Base-by-base conservation (phyloP, 2,329 filamentous ascomycete species). In the Akanthomyces uredinophilus region DNA sequence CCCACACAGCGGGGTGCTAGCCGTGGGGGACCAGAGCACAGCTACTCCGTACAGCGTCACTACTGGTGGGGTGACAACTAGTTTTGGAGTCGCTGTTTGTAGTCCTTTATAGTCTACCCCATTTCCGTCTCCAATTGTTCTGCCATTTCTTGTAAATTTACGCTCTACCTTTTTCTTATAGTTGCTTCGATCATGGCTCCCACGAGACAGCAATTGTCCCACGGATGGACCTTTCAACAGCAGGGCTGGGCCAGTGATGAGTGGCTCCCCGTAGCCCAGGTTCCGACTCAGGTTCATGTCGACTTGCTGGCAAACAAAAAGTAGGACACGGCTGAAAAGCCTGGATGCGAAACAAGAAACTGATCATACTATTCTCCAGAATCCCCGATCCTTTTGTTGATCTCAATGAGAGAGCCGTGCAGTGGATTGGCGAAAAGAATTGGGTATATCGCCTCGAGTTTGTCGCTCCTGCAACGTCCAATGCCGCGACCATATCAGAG, bases 381-480 rank as follows among this genome's bases (percentile, higher is more conserved):
- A 82, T 83, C 55, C 72, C 75, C 6, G 81, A 88, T 68, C 85
- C 85, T 0, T 87, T 85, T 66, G 70, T 84, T 20, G 82, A 85
- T 60, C 78, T 84, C 65, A 88, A 89, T 67, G 86, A 88, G 68
- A 72, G 85, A 11, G 76, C 79, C 8, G 81, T 81, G 3, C 78
- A 82, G 67, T 88, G 86, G 84, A 80, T 88, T 37, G 84, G 81
- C n/a, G 82, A 87, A 60, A 82, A 83, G 66, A 75, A 77, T 61
- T 89, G 86, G 86, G 75, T 77, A 1, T 89, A 89, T 69, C 61
- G 55, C 83, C 5, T 80, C 74, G 64, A 96, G 18, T 63, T 63
- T 8, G 79, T 76, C 24, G 1, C 77, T 78, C 64, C 51, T 62
- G 14, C 68, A 66, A 13, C 70, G 70, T 32, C 20, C 44, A 43